Conservation (phyloP, 1,284 basidiomycete genomes). For the Meripilus lineatus region DNA sequence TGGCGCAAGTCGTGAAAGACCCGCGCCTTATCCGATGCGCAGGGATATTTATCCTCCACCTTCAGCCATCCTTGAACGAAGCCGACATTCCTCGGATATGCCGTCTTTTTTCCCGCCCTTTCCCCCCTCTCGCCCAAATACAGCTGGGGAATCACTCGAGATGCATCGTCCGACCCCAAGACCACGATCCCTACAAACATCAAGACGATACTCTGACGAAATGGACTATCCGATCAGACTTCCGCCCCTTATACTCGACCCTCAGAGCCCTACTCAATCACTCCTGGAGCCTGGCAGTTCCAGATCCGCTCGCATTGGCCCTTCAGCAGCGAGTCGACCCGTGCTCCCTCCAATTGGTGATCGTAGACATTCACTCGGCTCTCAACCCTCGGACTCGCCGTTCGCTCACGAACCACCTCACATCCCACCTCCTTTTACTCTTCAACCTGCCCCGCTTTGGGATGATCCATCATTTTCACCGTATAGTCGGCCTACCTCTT, state of each 20-base stretch:
- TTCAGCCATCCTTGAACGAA: neutral
- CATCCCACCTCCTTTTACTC: conserved; percentile 57
- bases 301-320: neutral
- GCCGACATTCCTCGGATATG: neutral
- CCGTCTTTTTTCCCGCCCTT: neutral
- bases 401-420: conserved; percentile 40
- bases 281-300: neutral
- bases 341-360: neutral
- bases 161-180: conserved; percentile 11
- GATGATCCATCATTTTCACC: conserved; percentile 34
- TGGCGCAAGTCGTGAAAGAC: conserved; percentile 33
- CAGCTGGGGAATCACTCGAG: conserved; percentile 19
- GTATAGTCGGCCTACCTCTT: conserved; percentile 19
- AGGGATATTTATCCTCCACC: neutral
- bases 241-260: conserved; percentile 20
- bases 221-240: conserved; percentile 15
- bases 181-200: conserved; percentile 1
- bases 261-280: conserved; percentile 17
- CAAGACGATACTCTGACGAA: conserved; percentile 6
- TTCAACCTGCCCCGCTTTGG: conserved; percentile 65
- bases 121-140: conserved; percentile 19
- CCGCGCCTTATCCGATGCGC: conserved; percentile 8
- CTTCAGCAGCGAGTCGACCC: neutral
- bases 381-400: conserved; percentile 22
- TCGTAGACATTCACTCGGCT: conserved; percentile 2